Percentiles rank a stretch among this genome's conserved stretches.
Conservation (phyloP, 495 filamentous ascomycete genomes). For the Xylaria sp. region DNA sequence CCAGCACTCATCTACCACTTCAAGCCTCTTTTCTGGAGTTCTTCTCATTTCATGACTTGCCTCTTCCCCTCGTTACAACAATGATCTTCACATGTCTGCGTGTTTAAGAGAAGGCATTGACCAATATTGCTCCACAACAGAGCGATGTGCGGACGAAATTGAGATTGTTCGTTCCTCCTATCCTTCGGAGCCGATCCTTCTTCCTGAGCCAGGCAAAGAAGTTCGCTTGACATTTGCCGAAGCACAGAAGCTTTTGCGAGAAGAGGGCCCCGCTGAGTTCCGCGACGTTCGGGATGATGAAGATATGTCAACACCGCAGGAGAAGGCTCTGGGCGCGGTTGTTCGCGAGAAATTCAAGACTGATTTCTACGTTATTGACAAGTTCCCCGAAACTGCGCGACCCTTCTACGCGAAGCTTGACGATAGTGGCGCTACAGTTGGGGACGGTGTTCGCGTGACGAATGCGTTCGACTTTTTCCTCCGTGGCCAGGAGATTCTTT, state of each 20-base stretch:
- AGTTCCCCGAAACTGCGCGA: slow-evolving; percentile 83
- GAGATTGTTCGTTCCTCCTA: slow-evolving; percentile 65
- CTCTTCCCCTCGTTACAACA: not conserved
- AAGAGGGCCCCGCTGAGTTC: slow-evolving; percentile 76
- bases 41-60: not conserved
- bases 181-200: slow-evolving; percentile 54
- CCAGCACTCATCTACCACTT: not conserved
- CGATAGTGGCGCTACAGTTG: slow-evolving; percentile 22
- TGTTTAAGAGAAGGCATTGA: not conserved
- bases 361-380: slow-evolving; percentile 92
- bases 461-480: slow-evolving; percentile 96
- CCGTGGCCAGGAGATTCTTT: slow-evolving; percentile 90
- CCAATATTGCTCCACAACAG: slow-evolving; percentile 48
- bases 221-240: slow-evolving; percentile 86
- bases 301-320: slow-evolving; percentile 82
- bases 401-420: slow-evolving; percentile 85
- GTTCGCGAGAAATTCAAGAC: slow-evolving; percentile 83
- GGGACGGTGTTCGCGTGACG: slow-evolving; percentile 26
- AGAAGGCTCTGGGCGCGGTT: slow-evolving; percentile 87
- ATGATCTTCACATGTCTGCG: not conserved
- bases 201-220: slow-evolving; percentile 72
- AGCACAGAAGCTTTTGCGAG: slow-evolving; percentile 79
- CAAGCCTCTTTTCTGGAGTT: not conserved
- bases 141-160: slow-evolving; percentile 70
- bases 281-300: slow-evolving; percentile 74